Conservation (phyloP, 345 rosid genomes). For the Raphanus sativus region DNA sequence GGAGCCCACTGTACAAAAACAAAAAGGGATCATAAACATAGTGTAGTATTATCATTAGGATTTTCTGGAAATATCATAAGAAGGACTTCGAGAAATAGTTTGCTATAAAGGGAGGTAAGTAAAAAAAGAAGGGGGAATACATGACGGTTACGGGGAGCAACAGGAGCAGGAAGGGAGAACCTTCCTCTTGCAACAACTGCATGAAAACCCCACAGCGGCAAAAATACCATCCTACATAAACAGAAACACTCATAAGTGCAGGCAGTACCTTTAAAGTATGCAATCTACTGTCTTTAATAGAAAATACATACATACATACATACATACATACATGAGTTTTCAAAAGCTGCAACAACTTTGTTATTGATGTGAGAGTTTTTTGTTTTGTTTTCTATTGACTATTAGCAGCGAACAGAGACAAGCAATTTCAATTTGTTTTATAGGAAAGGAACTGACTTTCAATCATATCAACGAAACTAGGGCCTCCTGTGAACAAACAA, state of each 20-base stretch:
- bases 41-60: neutral
- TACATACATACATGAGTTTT: neutral
- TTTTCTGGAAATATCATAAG: neutral
- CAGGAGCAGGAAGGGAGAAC: conserved; percentile 95
- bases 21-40: conserved; percentile 19
- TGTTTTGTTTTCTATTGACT: neutral
- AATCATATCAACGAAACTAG: neutral
- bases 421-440: neutral
- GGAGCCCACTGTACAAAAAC: conserved; percentile 90
- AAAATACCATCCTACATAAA: conserved; percentile 71
- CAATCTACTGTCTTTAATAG: neutral
- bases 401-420: conserved; percentile 5
- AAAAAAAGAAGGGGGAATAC: conserved; percentile 41
- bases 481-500: neutral
- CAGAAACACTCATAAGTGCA: conserved; percentile 5
- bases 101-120: neutral
- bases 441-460: neutral
- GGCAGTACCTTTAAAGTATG: neutral
- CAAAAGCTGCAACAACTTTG: neutral
- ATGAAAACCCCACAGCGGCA: conserved; percentile 90
- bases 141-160: conserved; percentile 88
- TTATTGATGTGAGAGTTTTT: neutral
- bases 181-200: conserved; percentile 94
- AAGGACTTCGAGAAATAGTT: neutral
- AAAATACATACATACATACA: neutral